phyloP scores from a whole-genome alignment of 1,284 basidiomycete genomes.

The Uromyces viciae-fabae region DNA sequence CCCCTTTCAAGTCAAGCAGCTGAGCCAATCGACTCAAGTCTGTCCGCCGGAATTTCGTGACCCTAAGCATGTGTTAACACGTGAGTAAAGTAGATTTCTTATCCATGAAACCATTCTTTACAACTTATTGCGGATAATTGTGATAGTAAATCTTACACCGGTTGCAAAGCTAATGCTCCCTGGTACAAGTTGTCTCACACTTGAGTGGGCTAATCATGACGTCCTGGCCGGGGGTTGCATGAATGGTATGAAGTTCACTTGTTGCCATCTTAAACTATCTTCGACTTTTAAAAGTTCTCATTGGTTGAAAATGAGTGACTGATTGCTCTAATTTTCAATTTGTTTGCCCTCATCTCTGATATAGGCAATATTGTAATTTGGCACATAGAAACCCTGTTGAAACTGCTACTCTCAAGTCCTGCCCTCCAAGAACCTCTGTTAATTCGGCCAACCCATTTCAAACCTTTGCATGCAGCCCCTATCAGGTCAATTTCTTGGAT shows the following conservation, averaged over 20 bases:
- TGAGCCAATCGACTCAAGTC: slow-evolving; percentile 44
- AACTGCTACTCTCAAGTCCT: slow-evolving; percentile 46
- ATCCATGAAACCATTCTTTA: slow-evolving; percentile 22
- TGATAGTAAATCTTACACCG: slow-evolving; percentile 65
- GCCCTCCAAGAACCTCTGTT: slow-evolving; percentile 56
- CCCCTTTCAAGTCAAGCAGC: slow-evolving; percentile 57
- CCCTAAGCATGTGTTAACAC: slow-evolving; percentile 47
- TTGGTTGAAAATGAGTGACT: too few relatives aligned
- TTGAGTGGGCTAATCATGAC: slow-evolving; percentile 83
- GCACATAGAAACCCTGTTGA: slow-evolving; percentile 62
- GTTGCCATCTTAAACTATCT: too few relatives aligned
- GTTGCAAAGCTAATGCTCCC: slow-evolving; percentile 67
- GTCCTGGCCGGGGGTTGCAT: slow-evolving; percentile 72
- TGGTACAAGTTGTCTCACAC: slow-evolving; percentile 67
- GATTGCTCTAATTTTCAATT: not conserved
- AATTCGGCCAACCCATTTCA: slow-evolving; percentile 66
- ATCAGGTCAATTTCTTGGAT: slow-evolving; percentile 71
- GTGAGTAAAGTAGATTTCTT: slow-evolving; percentile 31
- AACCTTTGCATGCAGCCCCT: slow-evolving; percentile 71
- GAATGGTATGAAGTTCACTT: slow-evolving; percentile 62
- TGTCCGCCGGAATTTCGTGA: not conserved
- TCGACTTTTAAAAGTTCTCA: too few relatives aligned
- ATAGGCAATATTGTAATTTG: slow-evolving; percentile 72
- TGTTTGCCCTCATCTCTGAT: not conserved
- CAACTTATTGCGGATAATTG: not conserved